Conservation (phyloP, 345 rosid genomes). For the Syzygium grande region DNA sequence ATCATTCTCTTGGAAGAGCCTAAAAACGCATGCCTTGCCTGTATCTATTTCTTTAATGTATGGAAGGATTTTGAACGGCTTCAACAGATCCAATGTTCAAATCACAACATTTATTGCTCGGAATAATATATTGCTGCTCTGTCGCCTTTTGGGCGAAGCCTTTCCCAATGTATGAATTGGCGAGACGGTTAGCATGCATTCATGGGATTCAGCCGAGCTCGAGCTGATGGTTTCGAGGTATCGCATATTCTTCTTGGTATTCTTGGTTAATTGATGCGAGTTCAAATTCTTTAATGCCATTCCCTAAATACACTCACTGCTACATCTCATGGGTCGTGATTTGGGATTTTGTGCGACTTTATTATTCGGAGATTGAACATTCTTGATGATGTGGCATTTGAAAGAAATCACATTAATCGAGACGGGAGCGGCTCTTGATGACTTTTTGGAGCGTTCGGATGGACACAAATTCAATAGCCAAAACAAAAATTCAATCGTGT, state of each 20-base stretch:
- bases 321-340: background rate
- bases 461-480: background rate
- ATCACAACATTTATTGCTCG: background rate
- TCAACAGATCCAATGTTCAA: accelerated
- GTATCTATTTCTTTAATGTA: background rate
- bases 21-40: background rate
- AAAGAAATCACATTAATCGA: background rate
- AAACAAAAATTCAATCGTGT: background rate
- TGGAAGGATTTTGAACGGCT: background rate
- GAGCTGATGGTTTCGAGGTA: accelerated
- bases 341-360: background rate
- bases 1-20: background rate
- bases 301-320: background rate
- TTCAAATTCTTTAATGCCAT: background rate
- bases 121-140: background rate
- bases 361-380: background rate
- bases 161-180: accelerated
- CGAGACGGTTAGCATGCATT: background rate
- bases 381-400: accelerated
- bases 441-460: background rate
- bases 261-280: background rate
- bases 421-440: background rate
- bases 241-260: background rate
- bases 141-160: background rate
- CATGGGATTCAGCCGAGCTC: background rate